These are phyloP conservation scores for Cerrena zonata DNA, from an alignment of 1,284 basidiomycete species.

Conservation along the genomic window DNA sequence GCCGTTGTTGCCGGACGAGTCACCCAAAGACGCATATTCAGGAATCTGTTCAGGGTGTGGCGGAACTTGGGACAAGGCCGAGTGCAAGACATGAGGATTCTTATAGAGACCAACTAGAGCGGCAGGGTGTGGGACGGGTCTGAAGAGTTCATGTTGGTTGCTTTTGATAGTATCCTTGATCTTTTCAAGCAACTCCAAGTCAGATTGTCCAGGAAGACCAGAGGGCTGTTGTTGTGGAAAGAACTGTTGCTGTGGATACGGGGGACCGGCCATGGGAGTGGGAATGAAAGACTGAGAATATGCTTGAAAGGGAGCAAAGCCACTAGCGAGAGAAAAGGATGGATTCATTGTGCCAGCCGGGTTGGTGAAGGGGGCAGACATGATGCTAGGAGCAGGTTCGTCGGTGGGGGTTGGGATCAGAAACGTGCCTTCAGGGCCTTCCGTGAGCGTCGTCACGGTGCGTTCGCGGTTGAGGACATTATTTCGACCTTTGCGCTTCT, in stretches of 20 bases:
- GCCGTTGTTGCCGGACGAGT: constrained; percentile 6
- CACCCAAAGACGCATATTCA: background rate
- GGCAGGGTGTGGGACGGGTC: constrained; percentile 56
- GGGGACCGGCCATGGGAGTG: constrained; percentile 19
- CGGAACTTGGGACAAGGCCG: constrained; percentile 26
- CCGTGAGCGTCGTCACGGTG: constrained; percentile 58
- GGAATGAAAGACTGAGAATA: constrained; percentile 26
- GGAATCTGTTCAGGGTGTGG: constrained; percentile 40
- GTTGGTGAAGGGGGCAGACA: constrained; percentile 28
- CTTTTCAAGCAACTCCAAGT: constrained; percentile 65
- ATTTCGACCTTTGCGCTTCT: constrained; percentile 52
- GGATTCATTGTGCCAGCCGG: constrained; percentile 15
- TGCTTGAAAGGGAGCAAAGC: constrained; percentile 13
- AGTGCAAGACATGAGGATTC: constrained; percentile 32
- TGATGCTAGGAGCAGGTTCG: constrained; percentile 32
- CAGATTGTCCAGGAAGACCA: constrained; percentile 37
- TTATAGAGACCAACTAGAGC: constrained; percentile 58
- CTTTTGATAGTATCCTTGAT: constrained; percentile 66
- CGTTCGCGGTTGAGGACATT: constrained; percentile 49
- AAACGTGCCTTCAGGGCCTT: constrained; percentile 42
- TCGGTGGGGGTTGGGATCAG: constrained; percentile 22
- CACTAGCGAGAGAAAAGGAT: constrained; percentile 15
- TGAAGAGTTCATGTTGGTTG: constrained; percentile 65
- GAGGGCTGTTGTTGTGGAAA: constrained; percentile 14
- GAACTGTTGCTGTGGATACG: constrained; percentile 13